Percentiles rank a stretch among this genome's conserved stretches.
Conservation (phyloP, 1,284 basidiomycete species). For the Blastosporella zonata region DNA sequence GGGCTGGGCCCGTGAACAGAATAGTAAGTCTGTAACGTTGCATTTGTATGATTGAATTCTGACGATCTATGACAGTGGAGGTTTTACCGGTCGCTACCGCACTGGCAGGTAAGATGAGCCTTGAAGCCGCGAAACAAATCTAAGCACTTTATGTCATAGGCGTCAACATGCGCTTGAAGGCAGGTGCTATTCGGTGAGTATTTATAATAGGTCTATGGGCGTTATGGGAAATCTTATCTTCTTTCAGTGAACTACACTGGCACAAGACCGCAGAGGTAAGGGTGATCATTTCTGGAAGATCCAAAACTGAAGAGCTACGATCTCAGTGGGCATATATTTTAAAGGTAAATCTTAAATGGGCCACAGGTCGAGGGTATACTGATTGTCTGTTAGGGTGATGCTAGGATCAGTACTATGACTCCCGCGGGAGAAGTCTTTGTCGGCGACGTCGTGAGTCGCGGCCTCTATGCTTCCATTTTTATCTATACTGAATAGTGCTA, state of each 20-base stretch:
- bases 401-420: constrained; percentile 47
- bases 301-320: background rate
- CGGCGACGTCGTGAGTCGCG: constrained; percentile 42
- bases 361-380: background rate
- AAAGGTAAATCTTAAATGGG: constrained; percentile 23
- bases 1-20: constrained; percentile 59
- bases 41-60: background rate
- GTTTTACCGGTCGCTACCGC: constrained; percentile 43
- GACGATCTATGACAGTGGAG: constrained; percentile 26
- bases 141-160: constrained; percentile 18
- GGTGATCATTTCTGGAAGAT: background rate
- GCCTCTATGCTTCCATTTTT: background rate
- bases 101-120: constrained; percentile 24
- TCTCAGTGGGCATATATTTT: constrained; percentile 49
- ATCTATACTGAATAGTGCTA: constrained; percentile 11
- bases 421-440: constrained; percentile 46
- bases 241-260: constrained; percentile 56
- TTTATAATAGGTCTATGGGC: background rate
- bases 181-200: constrained; percentile 47
- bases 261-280: constrained; percentile 49
- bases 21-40: constrained; percentile 28
- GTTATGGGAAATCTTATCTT: constrained; percentile 2
- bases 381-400: constrained; percentile 32
- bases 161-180: constrained; percentile 60
- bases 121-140: background rate